A percentile compares a stretch with the other conserved stretches of the same genome.
phyloP scores from a whole-genome alignment of 257 asterid species.

The Petrea volubilis region DNA sequence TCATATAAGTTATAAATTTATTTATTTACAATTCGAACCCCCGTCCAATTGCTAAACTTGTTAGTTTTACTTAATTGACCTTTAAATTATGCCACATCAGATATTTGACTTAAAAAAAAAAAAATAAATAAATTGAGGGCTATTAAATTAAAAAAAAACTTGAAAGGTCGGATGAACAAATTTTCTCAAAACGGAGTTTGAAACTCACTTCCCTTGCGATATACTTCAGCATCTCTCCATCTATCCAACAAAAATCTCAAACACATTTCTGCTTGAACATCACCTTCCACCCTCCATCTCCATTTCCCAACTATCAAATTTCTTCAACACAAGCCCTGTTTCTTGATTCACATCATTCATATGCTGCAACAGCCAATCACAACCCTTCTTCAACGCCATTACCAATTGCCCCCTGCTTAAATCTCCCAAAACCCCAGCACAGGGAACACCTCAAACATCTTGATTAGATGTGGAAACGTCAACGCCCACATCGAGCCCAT shows the following conservation, averaged over 20 bases:
- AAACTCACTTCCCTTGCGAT: constrained; percentile 55
- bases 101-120: too few species aligned
- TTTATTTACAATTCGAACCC: too few species aligned
- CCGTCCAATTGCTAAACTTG: too few species aligned
- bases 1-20: too few species aligned
- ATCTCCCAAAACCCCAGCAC: constrained; percentile 17
- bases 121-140: too few species aligned
- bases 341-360: constrained; percentile 20
- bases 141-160: too few species aligned
- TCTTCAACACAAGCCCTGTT: not conserved
- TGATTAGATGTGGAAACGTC: constrained; percentile 45
- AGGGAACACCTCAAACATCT: not conserved
- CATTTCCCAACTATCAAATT: not conserved
- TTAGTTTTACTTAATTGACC: too few species aligned
- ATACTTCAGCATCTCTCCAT: constrained; percentile 43
- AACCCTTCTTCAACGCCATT: not conserved
- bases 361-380: constrained; percentile 21
- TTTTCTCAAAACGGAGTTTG: too few species aligned
- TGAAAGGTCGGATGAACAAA: too few species aligned
- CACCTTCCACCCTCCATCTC: constrained; percentile 44
- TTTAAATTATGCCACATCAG: too few species aligned
- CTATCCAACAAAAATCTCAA: constrained; percentile 9
- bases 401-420: not conserved
- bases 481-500: constrained; percentile 40
- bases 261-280: constrained; percentile 31